Conservation (phyloP, 1,284 basidiomycete genomes). For the Ustilago shanxiensis region DNA sequence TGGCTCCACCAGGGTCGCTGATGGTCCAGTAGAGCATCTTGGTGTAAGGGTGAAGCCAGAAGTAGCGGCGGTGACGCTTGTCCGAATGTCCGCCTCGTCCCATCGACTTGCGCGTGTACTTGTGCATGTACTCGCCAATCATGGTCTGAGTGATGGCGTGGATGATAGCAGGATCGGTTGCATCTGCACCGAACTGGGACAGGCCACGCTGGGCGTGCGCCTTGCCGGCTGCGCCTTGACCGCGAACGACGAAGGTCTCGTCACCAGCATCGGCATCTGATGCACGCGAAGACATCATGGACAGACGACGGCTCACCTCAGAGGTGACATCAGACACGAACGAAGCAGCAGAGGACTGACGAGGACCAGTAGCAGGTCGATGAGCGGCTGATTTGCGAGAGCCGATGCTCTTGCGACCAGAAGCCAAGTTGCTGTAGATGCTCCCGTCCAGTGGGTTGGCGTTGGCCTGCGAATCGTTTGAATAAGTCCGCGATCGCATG, state of each 20-base stretch:
- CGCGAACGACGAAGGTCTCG: conserved; percentile 39
- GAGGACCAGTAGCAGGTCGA: conserved; percentile 37
- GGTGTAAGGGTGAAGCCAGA: conserved; percentile 99
- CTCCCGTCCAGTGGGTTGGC: conserved; percentile 39
- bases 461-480: conserved; percentile 38
- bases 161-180: conserved; percentile 72
- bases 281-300: conserved; percentile 51
- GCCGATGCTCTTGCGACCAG: conserved; percentile 49
- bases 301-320: conserved; percentile 55
- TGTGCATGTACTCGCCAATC: conserved; percentile 99
- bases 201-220: conserved; percentile 25
- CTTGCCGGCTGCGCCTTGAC: conserved; percentile 17
- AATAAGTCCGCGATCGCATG: conserved; percentile 50
- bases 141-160: conserved; percentile 99
- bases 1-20: conserved; percentile 88
- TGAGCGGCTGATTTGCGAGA: conserved; percentile 36
- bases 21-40: conserved; percentile 98
- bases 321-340: conserved; percentile 65
- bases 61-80: conserved; percentile 92
- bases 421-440: conserved; percentile 43
- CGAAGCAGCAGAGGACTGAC: conserved; percentile 56
- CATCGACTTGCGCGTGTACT: conserved; percentile 92
- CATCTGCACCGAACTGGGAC: conserved; percentile 35
- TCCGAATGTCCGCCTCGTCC: conserved; percentile 87
- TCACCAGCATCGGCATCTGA: conserved; percentile 47